A percentile compares a stretch with the other conserved stretches of the same genome.
Evolutionary conservation across 768 basidiomycete species (phyloP).

Genomic region (Panus rudis): DNA sequence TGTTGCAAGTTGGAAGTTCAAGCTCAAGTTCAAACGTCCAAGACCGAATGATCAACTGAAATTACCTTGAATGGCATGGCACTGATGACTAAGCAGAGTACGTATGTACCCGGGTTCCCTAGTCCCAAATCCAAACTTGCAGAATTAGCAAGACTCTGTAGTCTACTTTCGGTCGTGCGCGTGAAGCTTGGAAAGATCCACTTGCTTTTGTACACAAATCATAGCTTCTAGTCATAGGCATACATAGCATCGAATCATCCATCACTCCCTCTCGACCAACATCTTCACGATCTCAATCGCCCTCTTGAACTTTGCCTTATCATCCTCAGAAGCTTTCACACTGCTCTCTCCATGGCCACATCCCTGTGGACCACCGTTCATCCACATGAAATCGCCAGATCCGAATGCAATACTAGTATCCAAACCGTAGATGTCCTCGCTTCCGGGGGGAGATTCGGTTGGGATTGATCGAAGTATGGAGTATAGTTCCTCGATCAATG

Average conservation of each 20-base stretch:
- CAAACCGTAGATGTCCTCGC: conserved; percentile 67
- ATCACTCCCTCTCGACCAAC: conserved; percentile 27
- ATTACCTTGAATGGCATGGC: too few species aligned
- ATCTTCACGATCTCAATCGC: conserved; percentile 62
- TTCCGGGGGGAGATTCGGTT: conserved; percentile 47
- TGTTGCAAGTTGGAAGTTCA: too few species aligned
- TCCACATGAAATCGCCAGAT: conserved; percentile 53
- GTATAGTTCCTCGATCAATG: conserved; percentile 52
- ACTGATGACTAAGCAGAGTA: too few species aligned
- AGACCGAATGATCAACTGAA: too few species aligned
- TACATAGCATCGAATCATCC: neutral
- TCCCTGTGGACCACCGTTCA: conserved; percentile 54
- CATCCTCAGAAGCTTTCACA: conserved; percentile 46
- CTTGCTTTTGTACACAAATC: too few species aligned
- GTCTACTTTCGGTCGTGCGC: too few species aligned
- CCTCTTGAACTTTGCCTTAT: conserved; percentile 61
- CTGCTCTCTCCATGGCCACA: conserved; percentile 45
- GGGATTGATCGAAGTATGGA: conserved; percentile 54
- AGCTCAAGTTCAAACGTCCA: too few species aligned
- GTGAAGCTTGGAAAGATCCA: too few species aligned
- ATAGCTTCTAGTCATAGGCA: too few species aligned
- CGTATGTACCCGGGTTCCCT: too few species aligned
- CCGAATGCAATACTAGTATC: conserved; percentile 59
- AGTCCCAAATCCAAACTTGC: too few species aligned
- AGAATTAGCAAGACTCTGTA: too few species aligned